Evolutionary conservation across 257 asterid species (phyloP), one percentile per base, ranked within the genome.

Genomic region (Nicotiana attenuata): DNA sequence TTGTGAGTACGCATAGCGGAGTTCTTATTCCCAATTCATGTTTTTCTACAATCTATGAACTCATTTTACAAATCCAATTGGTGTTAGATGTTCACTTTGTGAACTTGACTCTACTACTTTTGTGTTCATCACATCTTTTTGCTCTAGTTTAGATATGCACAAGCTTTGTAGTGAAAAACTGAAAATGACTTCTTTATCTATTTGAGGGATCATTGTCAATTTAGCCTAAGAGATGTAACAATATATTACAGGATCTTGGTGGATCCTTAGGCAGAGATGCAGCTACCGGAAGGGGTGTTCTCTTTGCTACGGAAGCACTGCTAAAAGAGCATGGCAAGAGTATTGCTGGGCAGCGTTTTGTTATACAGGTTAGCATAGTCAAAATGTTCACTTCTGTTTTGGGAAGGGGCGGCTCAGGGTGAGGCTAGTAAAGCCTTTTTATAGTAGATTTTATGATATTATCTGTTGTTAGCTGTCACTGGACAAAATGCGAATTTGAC

Each of bases 191-290:
- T 53, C 7, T 3, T 53, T 61, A 20, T 9, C 15, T 60, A 26
- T 9, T 9, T 60, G 29, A 26, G 24, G 28, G 5, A 61, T 61
- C 26, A 10, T 22, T 22, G 17, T 61, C 26, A 22, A 22, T 22
- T 61, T 5, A 61, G 66, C 66, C 26, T 61, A 71, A 0, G 13
- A 24, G 78, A 71, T 71, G 47, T 45, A 13, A 45, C 47, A 13
- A 24, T 71, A 20, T 41, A 35, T 55, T 22, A 59, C 83, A 91
- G 94, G 94, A 91, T 80, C 94, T 91, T 35, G 94, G 94, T 81
- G 94, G 94, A 82, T 91, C 94, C n/a, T 88, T 91, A 45, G 94
- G 94, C 66, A 86, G 94, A 85, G 93, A 91, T 83, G 94, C 94
- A 71, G 94, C 94, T 41, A 91, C 94, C 0, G 94, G 94, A 73